These are phyloP conservation scores for Hortaea sp. DNA, from an alignment of 2,329 filamentous ascomycete species.

Conservation along the genomic window DNA sequence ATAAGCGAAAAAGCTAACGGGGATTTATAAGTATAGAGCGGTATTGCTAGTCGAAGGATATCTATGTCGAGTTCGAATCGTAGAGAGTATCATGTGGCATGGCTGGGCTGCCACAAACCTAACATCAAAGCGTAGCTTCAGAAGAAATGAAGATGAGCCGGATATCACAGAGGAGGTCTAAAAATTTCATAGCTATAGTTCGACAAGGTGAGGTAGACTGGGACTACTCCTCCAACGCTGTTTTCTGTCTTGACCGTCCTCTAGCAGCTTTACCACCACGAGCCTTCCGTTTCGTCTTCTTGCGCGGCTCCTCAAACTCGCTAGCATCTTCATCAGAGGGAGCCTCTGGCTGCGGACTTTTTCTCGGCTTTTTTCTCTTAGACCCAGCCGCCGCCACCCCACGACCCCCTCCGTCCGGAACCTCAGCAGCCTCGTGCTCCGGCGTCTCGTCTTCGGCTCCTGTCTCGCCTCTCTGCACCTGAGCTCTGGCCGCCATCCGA, in stretches of 20 bases:
- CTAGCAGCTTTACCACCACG: constrained; percentile 1
- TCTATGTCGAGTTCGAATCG: no score
- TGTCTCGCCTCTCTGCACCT: constrained; percentile 14
- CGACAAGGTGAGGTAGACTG: no score
- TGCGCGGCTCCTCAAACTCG: constrained; percentile 9
- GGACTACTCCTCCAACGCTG: no score
- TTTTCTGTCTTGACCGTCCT: not conserved
- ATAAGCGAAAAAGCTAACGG: no score
- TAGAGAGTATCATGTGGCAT: no score
- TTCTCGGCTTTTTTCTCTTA: constrained; percentile 9
- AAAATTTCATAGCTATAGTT: no score
- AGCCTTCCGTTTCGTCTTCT: constrained; percentile 6
- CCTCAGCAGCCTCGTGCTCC: constrained; percentile 3
- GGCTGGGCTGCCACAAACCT: no score
- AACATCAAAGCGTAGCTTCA: no score
- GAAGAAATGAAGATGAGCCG: no score
- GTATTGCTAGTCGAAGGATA: no score
- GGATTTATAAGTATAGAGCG: no score
- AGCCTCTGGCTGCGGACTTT: not conserved
- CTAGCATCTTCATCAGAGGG: constrained; percentile 6
- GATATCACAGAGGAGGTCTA: no score
- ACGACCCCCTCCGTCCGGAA: not conserved
- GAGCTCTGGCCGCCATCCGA: constrained; percentile 50
- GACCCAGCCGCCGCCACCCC: constrained; percentile 1
- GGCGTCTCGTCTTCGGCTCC: constrained; percentile 1